Evolutionary conservation across 805 yeast genomes (phyloP).

Genomic region (Hanseniaspora hatyaiensis): DNA sequence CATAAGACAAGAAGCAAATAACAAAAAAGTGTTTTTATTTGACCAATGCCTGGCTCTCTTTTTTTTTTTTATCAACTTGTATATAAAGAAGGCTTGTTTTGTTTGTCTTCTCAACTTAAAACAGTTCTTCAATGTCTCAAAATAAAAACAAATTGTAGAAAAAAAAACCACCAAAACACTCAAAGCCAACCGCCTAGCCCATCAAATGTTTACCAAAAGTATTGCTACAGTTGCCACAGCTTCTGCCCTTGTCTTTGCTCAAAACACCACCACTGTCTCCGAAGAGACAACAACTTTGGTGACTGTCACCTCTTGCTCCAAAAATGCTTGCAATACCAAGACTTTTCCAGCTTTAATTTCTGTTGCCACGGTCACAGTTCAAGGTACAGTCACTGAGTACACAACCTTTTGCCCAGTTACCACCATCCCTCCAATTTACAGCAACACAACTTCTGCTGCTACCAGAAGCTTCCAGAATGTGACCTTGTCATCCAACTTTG

Average conservation of each 20-base stretch:
- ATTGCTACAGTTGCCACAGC: slow-evolving; percentile 28
- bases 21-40: too few relatives aligned
- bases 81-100: too few relatives aligned
- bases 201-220: slow-evolving; percentile 36
- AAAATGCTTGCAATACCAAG: slow-evolving; percentile 27
- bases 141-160: too few relatives aligned
- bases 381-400: slow-evolving; percentile 31
- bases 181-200: too few relatives aligned
- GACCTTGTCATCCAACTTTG: slow-evolving; percentile 19
- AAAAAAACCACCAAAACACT: too few relatives aligned
- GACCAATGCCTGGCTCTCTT: background rate
- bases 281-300: slow-evolving; percentile 28
- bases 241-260: slow-evolving; percentile 21
- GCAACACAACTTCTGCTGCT: slow-evolving; percentile 22
- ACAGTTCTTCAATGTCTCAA: too few relatives aligned
- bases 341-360: slow-evolving; percentile 30
- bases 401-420: slow-evolving; percentile 30
- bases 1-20: too few relatives aligned
- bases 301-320: slow-evolving; percentile 30
- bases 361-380: slow-evolving; percentile 29
- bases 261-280: slow-evolving; percentile 23
- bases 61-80: background rate
- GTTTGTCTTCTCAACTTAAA: too few relatives aligned
- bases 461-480: slow-evolving; percentile 16
- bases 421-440: slow-evolving; percentile 29